phyloP scores from a whole-genome alignment of 805 yeast species.

The Candida ulmi region DNA sequence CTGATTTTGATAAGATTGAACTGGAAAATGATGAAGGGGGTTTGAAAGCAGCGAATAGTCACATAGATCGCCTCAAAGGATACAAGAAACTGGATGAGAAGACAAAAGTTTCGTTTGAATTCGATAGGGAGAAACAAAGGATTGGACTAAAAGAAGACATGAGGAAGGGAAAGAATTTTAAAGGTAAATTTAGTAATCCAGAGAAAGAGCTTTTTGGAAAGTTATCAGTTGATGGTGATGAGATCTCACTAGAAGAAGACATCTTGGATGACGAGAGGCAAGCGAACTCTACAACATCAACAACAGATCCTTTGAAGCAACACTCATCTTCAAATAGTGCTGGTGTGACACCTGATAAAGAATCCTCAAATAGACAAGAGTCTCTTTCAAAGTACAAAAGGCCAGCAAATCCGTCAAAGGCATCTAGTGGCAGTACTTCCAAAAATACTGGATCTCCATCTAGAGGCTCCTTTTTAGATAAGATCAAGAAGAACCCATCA shows the following conservation, averaged over 20 bases:
- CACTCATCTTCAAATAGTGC: not conserved
- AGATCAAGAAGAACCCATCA: slow-evolving; percentile 11
- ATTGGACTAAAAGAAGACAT: not conserved
- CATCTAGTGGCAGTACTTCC: not conserved
- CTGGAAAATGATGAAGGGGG: no score
- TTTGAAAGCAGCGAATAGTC: no score
- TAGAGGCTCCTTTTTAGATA: slow-evolving; percentile 1
- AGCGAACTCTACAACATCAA: no score
- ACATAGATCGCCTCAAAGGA: no score
- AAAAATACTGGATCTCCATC: no score
- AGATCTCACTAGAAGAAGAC: not conserved
- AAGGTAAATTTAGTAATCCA: not conserved
- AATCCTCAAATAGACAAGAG: not conserved
- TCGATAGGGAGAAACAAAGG: no score
- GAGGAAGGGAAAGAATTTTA: not conserved
- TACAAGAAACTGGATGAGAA: not conserved
- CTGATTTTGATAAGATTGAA: no score
- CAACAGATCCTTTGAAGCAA: not conserved
- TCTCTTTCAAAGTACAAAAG: no score
- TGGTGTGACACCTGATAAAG: not conserved
- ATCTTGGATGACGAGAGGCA: not conserved
- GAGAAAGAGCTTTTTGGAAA: not conserved
- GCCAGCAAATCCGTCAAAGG: not conserved
- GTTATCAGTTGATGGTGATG: not conserved
- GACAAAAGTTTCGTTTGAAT: no score